phyloP scores from a whole-genome alignment of 1,139 yeast genomes.

The Lodderomyces theae region DNA sequence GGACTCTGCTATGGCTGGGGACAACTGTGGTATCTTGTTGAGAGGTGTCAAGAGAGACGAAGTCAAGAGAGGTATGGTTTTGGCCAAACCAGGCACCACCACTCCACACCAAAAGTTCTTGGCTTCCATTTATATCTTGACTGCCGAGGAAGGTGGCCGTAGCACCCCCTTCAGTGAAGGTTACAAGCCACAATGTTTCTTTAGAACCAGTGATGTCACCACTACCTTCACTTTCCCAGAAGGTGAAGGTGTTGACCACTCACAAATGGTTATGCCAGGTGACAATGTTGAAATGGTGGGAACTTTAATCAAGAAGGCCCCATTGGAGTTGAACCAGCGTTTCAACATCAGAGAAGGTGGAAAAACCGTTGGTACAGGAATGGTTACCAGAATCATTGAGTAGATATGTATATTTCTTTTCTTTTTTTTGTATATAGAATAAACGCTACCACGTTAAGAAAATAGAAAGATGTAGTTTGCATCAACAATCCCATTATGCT shows the following conservation, averaged over 20 bases:
- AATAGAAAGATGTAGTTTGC: no score
- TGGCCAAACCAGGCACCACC: conserved; percentile 89
- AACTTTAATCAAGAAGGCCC: conserved; percentile 87
- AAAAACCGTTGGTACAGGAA: conserved; percentile 97
- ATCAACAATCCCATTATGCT: not conserved
- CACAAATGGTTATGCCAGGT: conserved; percentile 95
- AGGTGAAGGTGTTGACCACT: conserved; percentile 77
- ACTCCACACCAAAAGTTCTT: conserved; percentile 92
- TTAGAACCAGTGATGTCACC: conserved; percentile 95
- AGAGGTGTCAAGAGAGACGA: conserved; percentile 99
- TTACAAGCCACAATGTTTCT: conserved; percentile 97
- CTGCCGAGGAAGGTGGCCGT: conserved; percentile 99
- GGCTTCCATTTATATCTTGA: conserved; percentile 87
- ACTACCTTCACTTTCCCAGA: conserved; percentile 90
- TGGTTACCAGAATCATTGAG: conserved; percentile 90
- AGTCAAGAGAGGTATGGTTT: conserved; percentile 95
- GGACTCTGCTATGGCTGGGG: conserved; percentile 98
- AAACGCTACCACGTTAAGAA: no score
- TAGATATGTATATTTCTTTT: conserved; percentile 27
- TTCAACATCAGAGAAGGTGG: conserved; percentile 99
- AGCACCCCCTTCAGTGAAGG: conserved; percentile 95
- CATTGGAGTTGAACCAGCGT: conserved; percentile 94
- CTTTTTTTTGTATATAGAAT: no score
- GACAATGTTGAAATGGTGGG: conserved; percentile 97
- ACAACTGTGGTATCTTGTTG: conserved; percentile 94